phyloP scores from a whole-genome alignment of 768 basidiomycete genomes.

The Amanita fuliginea region DNA sequence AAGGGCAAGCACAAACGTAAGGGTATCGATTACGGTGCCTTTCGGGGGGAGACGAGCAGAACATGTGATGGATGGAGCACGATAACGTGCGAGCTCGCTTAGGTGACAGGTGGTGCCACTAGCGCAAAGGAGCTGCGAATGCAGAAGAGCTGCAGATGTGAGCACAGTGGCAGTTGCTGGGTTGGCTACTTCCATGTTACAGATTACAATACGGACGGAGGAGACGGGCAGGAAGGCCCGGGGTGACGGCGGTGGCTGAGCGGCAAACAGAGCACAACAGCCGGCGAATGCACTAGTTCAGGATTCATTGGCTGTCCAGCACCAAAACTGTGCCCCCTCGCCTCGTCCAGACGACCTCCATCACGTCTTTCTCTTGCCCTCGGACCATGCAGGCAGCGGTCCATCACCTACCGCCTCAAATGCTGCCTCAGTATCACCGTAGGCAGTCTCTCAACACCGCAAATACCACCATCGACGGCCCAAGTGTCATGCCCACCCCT shows the following conservation, averaged over 20 bases:
- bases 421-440: slow-evolving; percentile 58
- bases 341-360: slow-evolving; percentile 26
- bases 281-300: slow-evolving; percentile 19
- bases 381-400: slow-evolving; percentile 66
- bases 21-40: background rate
- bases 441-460: slow-evolving; percentile 38
- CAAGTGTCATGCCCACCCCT: slow-evolving; percentile 63
- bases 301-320: slow-evolving; percentile 29
- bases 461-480: slow-evolving; percentile 30
- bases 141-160: too few species aligned
- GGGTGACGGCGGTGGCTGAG: slow-evolving; percentile 15
- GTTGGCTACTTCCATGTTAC: background rate
- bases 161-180: background rate
- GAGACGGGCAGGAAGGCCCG: background rate
- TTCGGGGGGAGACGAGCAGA: background rate
- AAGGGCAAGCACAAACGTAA: background rate
- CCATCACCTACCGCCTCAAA: slow-evolving; percentile 48
- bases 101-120: background rate
- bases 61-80: slow-evolving; percentile 2
- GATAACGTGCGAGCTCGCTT: slow-evolving; percentile 3
- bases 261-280: slow-evolving; percentile 17
- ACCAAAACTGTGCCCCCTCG: slow-evolving; percentile 20
- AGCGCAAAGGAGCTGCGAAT: background rate
- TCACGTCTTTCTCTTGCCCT: slow-evolving; percentile 38
- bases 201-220: background rate